Base-by-base conservation (phyloP, 371 early-diverging fungal genomes). In the Lichtheimia corymbifera region DNA sequence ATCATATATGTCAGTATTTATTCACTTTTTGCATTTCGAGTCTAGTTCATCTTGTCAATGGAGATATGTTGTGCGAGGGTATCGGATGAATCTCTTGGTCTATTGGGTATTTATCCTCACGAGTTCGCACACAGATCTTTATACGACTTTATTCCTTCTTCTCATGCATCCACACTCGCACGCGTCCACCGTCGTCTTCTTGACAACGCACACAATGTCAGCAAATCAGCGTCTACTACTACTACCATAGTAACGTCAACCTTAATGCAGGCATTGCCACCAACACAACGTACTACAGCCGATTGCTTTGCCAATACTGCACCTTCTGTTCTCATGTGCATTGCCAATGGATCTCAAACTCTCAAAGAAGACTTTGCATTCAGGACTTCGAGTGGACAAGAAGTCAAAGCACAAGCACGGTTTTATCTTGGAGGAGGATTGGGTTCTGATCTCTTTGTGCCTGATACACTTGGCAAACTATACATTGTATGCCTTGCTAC, bases 341-440 rank as follows among this genome's bases (percentile, higher is more conserved):
- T 66, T 22, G 79, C 74, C 9, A 64, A 67, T 40, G 79, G 60
- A 53, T 63, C 63, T 17, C 56, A 56, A 30, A 63, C 63, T 0
- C 24, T 71, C 73, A 64, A 81, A 64, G 64, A 67, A 57, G 25
- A 71, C 72, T 50, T 74, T 77, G 27, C 84, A 80, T 49, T 77
- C 79, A 27, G 54, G 82, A 40, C 77, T 74, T 42, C 67, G 79
- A 14, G 72, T 72, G 63, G 75, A 66, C 41, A 66, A 74, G 20
- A 73, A 68, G 15, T 64, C 76, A 9, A 79, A 72, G 52, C 73
- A 64, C 27, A 72, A 80, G 11, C 62, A 71, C n/a, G 74, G 18
- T 63, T 83, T 59, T 83, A 83, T 61, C 62, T 87, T n/a, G 88
- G 85, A 13, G 87, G 83, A 30, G 87, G 87, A 7, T 61, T 85